Base-by-base conservation (phyloP, 2,329 filamentous ascomycete species). In the Neocatenulostroma microsporum region DNA sequence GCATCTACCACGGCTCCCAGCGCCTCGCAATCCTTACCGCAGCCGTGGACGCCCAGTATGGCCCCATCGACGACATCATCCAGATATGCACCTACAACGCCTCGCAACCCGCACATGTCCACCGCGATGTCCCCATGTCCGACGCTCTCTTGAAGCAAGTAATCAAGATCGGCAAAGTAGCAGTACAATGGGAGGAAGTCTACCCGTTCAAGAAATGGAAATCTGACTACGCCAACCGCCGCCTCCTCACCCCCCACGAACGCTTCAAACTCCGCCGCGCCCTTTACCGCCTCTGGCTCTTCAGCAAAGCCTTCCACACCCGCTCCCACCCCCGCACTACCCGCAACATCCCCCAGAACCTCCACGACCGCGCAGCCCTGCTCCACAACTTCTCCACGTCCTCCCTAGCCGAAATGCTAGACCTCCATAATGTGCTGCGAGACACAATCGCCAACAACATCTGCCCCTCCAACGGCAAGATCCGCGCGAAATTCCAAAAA, bases 191-290 rank as follows among this genome's bases (percentile, higher is more conserved):
- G 69, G 71, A 72, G 49, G 63, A 66, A n/a, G 66, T 78, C n/a
- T 80, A 78, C 48, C 73, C 74, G 1, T 65, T 72, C 51, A 76
- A 76, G 57, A 77, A 76, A 53, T 80, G 76, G 76, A 76, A 75
- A 48, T 51, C 62, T 38, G 67, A 76, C 46, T 77, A 64, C 44
- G 68, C 70, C 38, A 62, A 69, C 38, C 69, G 76, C 8, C 71
- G 76, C 8, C 62, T 73, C 2, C 57, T 80, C 31, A 68, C 63
- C 1, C 41, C 45, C 23, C 42, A 60, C 2, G 76, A 80, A 50
- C 64, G 68, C 3, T 69, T 65, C 33, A 61, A 62, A 5, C 50
- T 78, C 9, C 67, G 75, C 9, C 66, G 74, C 26, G 75, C 76
- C 8, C 58, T 78, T 8, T 80, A 79, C 51, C 68, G 76, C 7